These are phyloP conservation scores for Austroboletus rostrupii DNA, from an alignment of 1,284 basidiomycete species.

Conservation along the genomic window DNA sequence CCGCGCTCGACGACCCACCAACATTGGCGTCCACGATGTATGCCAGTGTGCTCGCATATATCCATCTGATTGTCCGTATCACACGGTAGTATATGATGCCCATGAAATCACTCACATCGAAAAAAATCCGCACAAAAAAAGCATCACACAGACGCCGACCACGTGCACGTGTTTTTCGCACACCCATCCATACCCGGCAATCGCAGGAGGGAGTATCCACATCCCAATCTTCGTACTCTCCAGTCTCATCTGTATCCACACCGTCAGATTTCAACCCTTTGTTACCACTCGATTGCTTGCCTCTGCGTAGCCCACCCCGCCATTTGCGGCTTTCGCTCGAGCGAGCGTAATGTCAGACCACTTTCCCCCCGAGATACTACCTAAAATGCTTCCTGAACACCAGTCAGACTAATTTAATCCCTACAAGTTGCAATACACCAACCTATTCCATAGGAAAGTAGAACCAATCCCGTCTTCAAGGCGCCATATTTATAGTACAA, in stretches of 20 bases:
- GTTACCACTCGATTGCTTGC: slow-evolving; percentile 33
- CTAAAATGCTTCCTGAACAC: slow-evolving; percentile 54
- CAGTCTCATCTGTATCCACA: slow-evolving; percentile 61
- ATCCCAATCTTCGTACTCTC: slow-evolving; percentile 60
- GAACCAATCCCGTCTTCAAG: slow-evolving; percentile 70
- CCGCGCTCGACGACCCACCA: slow-evolving; percentile 69
- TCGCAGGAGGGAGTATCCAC: slow-evolving; percentile 50
- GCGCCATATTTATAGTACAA: slow-evolving; percentile 67
- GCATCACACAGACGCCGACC: slow-evolving; percentile 57
- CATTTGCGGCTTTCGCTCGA: slow-evolving; percentile 57
- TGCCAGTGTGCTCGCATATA: slow-evolving; percentile 67
- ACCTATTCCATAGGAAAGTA: slow-evolving; percentile 74
- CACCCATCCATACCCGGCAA: slow-evolving; percentile 77
- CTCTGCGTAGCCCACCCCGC: slow-evolving; percentile 64
- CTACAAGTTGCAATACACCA: slow-evolving; percentile 8
- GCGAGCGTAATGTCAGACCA: slow-evolving; percentile 70
- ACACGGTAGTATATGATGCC: too few relatives aligned
- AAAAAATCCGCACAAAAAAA: slow-evolving; percentile 70
- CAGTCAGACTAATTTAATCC: neutral
- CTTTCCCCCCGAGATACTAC: slow-evolving; percentile 72
- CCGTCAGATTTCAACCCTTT: too few relatives aligned
- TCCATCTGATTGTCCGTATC: slow-evolving; percentile 34
- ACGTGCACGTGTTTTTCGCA: slow-evolving; percentile 63
- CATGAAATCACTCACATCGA: slow-evolving; percentile 49
- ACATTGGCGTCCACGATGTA: slow-evolving; percentile 78